These are phyloP conservation scores for Fusarium sp. DNA, from an alignment of 2,329 filamentous ascomycete genomes.

Conservation along the genomic window DNA sequence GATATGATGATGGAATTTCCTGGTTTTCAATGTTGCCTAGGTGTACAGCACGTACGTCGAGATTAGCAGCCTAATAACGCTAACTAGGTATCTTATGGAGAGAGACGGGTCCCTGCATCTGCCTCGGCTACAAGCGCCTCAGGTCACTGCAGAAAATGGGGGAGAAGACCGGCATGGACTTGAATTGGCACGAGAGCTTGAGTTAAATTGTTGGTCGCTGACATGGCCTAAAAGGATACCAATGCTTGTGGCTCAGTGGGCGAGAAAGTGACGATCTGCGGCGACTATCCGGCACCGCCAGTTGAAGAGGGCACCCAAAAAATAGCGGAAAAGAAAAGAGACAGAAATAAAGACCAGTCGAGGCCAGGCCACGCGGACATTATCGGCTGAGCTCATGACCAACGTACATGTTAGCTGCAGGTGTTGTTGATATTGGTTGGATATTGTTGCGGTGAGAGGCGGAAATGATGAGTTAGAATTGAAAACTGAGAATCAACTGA, in stretches of 20 bases:
- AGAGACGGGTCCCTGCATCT: constrained; percentile 13
- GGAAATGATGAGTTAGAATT: not conserved
- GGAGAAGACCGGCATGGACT: not conserved
- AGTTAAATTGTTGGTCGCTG: constrained; percentile 5
- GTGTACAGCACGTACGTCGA: too few species aligned
- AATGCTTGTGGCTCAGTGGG: not conserved
- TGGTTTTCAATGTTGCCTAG: too few species aligned
- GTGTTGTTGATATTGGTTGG: constrained; percentile 1
- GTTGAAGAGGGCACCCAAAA: constrained; percentile 3
- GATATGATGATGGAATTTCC: too few species aligned
- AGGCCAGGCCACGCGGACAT: constrained; percentile 20
- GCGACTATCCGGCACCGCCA: not conserved
- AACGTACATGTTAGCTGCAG: constrained; percentile 31
- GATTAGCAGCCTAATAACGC: too few species aligned
- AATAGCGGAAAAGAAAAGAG: not conserved
- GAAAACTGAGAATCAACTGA: constrained; percentile 3
- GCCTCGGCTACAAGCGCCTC: constrained; percentile 17
- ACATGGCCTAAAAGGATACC: not conserved
- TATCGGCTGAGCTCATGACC: constrained; percentile 3
- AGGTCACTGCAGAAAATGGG: constrained; percentile 6
- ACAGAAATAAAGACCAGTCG: constrained; percentile 9
- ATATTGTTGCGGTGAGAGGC: constrained; percentile 35
- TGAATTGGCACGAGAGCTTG: not conserved
- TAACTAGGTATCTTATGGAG: not conserved
- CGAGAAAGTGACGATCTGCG: not conserved